A percentile compares a stretch with the other conserved stretches of the same genome.
These are phyloP conservation scores for Hypoxylon subgilvum DNA, from an alignment of 495 filamentous ascomycete species.

Conservation along the genomic window DNA sequence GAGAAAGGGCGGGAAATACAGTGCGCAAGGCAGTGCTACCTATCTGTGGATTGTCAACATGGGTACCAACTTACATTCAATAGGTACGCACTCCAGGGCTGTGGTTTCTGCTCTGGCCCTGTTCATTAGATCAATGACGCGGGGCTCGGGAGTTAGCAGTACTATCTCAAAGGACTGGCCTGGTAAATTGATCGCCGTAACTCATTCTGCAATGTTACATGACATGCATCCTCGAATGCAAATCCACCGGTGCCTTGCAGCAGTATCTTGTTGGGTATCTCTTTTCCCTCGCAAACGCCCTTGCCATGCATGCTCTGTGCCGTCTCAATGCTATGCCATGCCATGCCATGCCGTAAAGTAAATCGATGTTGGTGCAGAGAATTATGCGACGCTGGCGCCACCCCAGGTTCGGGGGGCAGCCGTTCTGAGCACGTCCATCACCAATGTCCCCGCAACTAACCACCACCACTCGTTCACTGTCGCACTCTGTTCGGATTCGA, in stretches of 20 bases:
- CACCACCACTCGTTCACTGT: constrained; percentile 74
- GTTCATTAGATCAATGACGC: no score
- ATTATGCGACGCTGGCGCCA: neutral
- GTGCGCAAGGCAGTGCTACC: no score
- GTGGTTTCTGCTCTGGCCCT: no score
- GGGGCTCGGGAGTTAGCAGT: no score
- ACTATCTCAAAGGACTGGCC: no score
- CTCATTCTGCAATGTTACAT: neutral
- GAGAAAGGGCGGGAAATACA: no score
- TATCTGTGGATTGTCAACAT: neutral
- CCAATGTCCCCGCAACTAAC: constrained; percentile 48
- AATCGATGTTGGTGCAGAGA: neutral
- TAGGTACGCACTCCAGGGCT: no score
- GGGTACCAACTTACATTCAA: neutral
- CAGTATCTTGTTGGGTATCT: constrained; percentile 7
- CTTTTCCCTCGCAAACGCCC: constrained; percentile 16
- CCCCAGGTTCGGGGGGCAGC: neutral
- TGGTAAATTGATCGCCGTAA: no score
- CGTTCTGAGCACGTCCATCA: constrained; percentile 7
- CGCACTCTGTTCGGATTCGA: constrained; percentile 51
- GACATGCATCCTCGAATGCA: neutral
- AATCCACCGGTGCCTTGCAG: constrained; percentile 4
- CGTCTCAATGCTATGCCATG: neutral
- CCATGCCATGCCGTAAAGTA: constrained; percentile 1
- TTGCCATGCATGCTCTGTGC: neutral